phyloP scores from a whole-genome alignment of 1,139 yeast genomes.

The Diutina sp. region DNA sequence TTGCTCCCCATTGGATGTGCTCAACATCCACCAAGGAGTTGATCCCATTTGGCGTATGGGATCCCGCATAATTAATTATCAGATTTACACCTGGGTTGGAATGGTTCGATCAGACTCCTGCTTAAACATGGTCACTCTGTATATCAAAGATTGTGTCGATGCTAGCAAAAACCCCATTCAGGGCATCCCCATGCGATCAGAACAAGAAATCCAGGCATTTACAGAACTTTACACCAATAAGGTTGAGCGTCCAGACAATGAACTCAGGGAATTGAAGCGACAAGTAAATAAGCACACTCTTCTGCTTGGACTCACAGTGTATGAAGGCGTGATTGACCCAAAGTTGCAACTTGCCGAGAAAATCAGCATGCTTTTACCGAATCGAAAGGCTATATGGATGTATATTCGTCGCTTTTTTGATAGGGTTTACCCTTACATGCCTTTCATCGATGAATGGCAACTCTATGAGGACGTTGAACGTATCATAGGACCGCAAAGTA shows the following conservation, averaged over 20 bases:
- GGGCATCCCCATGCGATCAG: slow-evolving; percentile 6
- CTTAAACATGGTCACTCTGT: slow-evolving; percentile 18
- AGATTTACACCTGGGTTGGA: slow-evolving; percentile 38
- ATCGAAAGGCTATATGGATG: slow-evolving; percentile 21
- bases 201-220: neutral
- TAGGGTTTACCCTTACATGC: slow-evolving; percentile 34
- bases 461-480: slow-evolving; percentile 11
- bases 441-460: slow-evolving; percentile 33
- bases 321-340: neutral
- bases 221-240: slow-evolving; percentile 14
- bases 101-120: slow-evolving; percentile 36
- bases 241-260: slow-evolving; percentile 11
- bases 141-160: slow-evolving; percentile 12
- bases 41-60: slow-evolving; percentile 3
- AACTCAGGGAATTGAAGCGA: slow-evolving; percentile 11
- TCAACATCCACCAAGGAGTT: slow-evolving; percentile 25
- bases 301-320: neutral
- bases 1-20: neutral
- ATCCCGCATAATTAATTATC: slow-evolving; percentile 25
- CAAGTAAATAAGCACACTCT: slow-evolving; percentile 8
- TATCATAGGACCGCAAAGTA: slow-evolving; percentile 9
- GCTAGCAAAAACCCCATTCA: slow-evolving; percentile 4
- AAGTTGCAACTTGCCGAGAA: neutral
- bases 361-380: slow-evolving; percentile 17
- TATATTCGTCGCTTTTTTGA: slow-evolving; percentile 24